A percentile compares a stretch with the other conserved stretches of the same genome.
These are phyloP conservation scores for Dioscorea dumetorum DNA, from an alignment of 106 monocot species.

Conservation along the genomic window DNA sequence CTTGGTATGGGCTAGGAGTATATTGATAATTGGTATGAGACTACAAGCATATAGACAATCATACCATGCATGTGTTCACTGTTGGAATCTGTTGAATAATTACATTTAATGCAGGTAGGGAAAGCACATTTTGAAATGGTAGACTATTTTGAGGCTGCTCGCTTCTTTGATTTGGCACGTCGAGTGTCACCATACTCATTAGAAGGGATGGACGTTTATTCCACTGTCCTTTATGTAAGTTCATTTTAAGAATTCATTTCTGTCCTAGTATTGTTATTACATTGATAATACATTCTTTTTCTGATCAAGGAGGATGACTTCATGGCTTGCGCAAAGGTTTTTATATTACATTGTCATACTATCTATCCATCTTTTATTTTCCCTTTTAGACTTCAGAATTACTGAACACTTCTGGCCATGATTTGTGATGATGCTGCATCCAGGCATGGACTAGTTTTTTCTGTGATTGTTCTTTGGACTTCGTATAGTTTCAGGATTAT, in stretches of 20 bases:
- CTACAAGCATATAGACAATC: not conserved
- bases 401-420: no score
- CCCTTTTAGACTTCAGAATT: no score
- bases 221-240: conserved; percentile 93
- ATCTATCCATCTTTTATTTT: no score
- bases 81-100: not conserved
- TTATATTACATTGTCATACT: no score
- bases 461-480: no score
- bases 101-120: conserved; percentile 59
- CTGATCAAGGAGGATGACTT: no score
- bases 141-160: conserved; percentile 89
- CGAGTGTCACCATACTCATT: conserved; percentile 68
- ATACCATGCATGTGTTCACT: not conserved
- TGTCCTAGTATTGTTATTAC: not conserved
- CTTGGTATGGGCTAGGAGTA: no score
- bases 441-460: no score
- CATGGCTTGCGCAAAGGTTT: no score
- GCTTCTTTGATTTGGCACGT: conserved; percentile 71
- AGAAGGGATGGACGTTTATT: conserved; percentile 97
- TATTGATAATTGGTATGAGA: no score
- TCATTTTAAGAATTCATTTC: not conserved
- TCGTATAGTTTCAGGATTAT: no score
- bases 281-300: not conserved
- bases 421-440: no score
- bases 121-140: conserved; percentile 90